Conservation (phyloP, 805 yeast species). For the Candida oleophila region DNA sequence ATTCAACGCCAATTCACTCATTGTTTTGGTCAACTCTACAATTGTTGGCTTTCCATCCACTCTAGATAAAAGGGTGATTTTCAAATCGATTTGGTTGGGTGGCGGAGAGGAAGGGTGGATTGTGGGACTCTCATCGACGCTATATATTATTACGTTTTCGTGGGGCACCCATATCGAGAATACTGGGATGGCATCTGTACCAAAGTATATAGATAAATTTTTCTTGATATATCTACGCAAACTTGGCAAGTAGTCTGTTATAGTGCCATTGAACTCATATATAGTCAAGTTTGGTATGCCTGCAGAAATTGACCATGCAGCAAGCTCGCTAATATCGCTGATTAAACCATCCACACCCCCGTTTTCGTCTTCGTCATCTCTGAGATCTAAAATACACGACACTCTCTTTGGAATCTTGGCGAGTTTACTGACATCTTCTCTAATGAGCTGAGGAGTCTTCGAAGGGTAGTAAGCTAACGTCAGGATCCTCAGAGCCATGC, state of each 20-base stretch:
- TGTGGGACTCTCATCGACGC: constrained; percentile 23
- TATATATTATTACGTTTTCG: constrained; percentile 48
- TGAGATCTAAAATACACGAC: constrained; percentile 72
- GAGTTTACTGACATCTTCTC: constrained; percentile 74
- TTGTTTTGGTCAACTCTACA: constrained; percentile 81
- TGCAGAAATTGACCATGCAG: constrained; percentile 88
- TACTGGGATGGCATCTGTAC: constrained; percentile 63
- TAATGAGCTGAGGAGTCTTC: constrained; percentile 79
- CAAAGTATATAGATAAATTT: constrained; percentile 71
- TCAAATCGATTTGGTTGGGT: constrained; percentile 48
- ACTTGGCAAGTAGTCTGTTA: constrained; percentile 51
- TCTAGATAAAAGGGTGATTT: constrained; percentile 63
- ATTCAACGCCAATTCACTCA: constrained; percentile 69
- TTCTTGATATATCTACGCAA: constrained; percentile 55
- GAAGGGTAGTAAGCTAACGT: constrained; percentile 65
- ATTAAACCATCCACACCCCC: constrained; percentile 85
- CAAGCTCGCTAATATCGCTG: constrained; percentile 71
- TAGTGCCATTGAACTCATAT: constrained; percentile 76
- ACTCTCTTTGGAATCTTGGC: constrained; percentile 75
- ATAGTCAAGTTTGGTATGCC: constrained; percentile 72
- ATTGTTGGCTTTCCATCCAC: constrained; percentile 89
- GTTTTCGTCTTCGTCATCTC: constrained; percentile 78
- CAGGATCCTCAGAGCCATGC: constrained; percentile 53
- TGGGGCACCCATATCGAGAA: constrained; percentile 69
- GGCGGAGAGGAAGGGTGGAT: constrained; percentile 25